Evolutionary conservation across 2,329 filamentous ascomycete species (phyloP), one percentile per base, ranked within the genome.

Genomic region (Xylariales sp.): DNA sequence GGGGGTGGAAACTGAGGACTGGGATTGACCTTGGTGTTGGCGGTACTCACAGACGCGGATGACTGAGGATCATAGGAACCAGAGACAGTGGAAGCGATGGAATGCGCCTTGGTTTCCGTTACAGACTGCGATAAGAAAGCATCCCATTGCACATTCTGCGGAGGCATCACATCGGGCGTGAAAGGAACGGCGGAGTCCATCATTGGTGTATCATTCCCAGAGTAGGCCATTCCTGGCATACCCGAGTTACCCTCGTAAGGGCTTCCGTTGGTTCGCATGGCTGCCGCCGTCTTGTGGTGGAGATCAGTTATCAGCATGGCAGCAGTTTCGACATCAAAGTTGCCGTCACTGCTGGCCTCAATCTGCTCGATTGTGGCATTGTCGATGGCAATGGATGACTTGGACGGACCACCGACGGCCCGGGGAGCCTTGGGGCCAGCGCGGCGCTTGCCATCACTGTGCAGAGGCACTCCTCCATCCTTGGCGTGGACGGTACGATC

Each of bases 231-330:
- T 21, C 34, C 38, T 31, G 38, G 72, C 61, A 85, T 81, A 56
- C 78, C 76, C 21, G 74, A 66, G 57, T 63, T 70, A 45, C 71
- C 66, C 46, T 79, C 76, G 54, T 72, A 81, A 34, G 74, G 69
- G 50, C 69, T 71, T 45, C 68, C 70, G 48, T 70, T 74, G 43
- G 65, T 65, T 40, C 78, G 75, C 65, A 80, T 88, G 53, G 81
- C 81, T 23, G 74, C 72, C 29, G 90, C 91, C 55, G 75, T 90
- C 72, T 96, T 96, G 72, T 96, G 89, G 68, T 95, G 91, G 60
- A 97, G 85, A 68, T 97, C 90, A 60, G 91, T 93, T 71, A 98
- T 94, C 62, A 98, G 80, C 88, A 97, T 96, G 52, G 93, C 93
- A 52, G 93, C 93, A 54, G 91, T 89, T 74, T 98, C 91, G 57